These are phyloP conservation scores for Aspergillus felis DNA, from an alignment of 2,329 filamentous ascomycete species.

Conservation along the genomic window DNA sequence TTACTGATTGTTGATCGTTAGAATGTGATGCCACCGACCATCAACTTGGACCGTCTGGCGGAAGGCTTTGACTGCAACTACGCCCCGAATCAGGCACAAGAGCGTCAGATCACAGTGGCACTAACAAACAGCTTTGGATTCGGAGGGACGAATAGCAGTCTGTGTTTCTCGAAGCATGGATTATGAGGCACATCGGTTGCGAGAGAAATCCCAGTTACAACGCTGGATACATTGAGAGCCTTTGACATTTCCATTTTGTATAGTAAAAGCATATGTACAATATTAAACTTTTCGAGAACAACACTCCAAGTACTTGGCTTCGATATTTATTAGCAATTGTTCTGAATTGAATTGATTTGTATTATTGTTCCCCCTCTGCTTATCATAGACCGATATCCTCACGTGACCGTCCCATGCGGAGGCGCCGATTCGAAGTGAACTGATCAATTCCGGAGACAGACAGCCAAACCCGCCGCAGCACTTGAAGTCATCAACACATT, in stretches of 20 bases:
- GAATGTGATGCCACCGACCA: conserved; percentile 77
- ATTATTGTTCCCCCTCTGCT: background rate
- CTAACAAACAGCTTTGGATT: conserved; percentile 97
- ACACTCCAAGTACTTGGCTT: background rate
- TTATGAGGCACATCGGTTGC: conserved; percentile 2
- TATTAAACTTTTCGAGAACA: background rate
- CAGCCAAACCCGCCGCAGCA: background rate
- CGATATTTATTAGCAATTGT: background rate
- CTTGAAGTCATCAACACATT: background rate
- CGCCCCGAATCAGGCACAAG: conserved; percentile 67
- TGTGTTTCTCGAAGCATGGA: conserved; percentile 60
- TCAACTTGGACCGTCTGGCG: conserved; percentile 70
- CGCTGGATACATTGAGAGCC: too few relatives aligned
- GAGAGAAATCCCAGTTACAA: background rate
- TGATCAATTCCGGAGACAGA: conserved; percentile 14
- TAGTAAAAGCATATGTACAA: background rate
- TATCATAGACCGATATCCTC: background rate
- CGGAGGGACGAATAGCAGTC: conserved; percentile 87
- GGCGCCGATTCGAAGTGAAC: conserved; percentile 11
- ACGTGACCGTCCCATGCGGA: conserved; percentile 26
- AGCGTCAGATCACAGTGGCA: conserved; percentile 66
- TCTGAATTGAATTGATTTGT: background rate
- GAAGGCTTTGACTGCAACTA: conserved; percentile 78
- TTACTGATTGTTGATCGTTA: conserved; percentile 34
- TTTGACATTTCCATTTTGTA: background rate